These are phyloP conservation scores for Fusarium aywerte DNA, from an alignment of 2,329 filamentous ascomycete genomes.

Conservation along the genomic window DNA sequence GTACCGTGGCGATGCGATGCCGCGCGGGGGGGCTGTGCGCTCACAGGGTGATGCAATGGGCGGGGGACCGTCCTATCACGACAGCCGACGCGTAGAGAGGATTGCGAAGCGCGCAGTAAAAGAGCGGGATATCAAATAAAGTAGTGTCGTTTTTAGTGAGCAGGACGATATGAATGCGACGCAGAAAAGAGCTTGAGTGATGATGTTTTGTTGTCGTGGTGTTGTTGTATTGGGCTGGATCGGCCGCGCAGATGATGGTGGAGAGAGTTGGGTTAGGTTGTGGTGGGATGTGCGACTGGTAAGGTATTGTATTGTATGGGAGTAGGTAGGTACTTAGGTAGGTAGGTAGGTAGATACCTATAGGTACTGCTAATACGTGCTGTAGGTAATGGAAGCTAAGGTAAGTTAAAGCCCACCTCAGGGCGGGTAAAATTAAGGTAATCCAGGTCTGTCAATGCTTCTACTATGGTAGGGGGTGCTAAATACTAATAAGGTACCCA, in stretches of 20 bases:
- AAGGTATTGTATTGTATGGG: too few relatives aligned
- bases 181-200: slow-evolving; percentile 25
- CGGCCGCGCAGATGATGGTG: slow-evolving; percentile 34
- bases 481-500: neutral
- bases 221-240: slow-evolving; percentile 5
- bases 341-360: neutral
- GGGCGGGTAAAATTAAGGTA: slow-evolving; percentile 33
- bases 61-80: slow-evolving; percentile 48
- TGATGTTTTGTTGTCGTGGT: slow-evolving; percentile 3
- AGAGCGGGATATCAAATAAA: slow-evolving; percentile 13
- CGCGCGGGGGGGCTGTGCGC: slow-evolving; percentile 55
- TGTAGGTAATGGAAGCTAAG: slow-evolving; percentile 1
- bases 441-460: slow-evolving; percentile 13
- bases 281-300: slow-evolving; percentile 21
- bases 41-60: slow-evolving; percentile 47
- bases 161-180: slow-evolving; percentile 31
- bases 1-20: slow-evolving; percentile 53
- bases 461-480: neutral
- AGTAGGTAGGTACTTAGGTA: neutral
- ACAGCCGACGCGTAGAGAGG: slow-evolving; percentile 46
- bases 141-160: neutral
- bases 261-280: slow-evolving; percentile 31
- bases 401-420: slow-evolving; percentile 4
- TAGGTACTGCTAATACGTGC: too few relatives aligned
- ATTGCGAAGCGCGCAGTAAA: slow-evolving; percentile 38